phyloP scores from a whole-genome alignment of 768 basidiomycete genomes.

The Mrakia blollopis region DNA sequence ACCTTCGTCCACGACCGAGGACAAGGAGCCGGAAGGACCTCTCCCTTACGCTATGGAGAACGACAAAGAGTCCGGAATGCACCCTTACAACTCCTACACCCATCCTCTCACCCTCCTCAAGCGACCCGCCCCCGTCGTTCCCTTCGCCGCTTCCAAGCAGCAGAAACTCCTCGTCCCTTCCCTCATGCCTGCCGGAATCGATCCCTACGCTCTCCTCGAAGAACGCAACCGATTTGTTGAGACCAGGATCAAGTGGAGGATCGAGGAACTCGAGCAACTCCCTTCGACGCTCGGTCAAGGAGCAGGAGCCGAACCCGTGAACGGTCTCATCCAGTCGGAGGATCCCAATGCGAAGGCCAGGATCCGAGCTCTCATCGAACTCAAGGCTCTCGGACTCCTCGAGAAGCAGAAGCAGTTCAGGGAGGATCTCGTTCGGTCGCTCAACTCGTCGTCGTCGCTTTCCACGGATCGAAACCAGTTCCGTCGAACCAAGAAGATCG shows the following conservation, averaged over 20 bases:
- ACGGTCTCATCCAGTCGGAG: constrained; percentile 31
- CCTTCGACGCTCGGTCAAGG: constrained; percentile 29
- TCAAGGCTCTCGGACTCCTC: constrained; percentile 79
- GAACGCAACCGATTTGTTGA: constrained; percentile 90
- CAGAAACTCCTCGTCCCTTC: constrained; percentile 74
- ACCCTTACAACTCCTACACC: constrained; percentile 85
- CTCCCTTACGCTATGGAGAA: constrained; percentile 55
- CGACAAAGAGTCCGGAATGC: constrained; percentile 70
- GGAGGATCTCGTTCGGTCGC: constrained; percentile 75
- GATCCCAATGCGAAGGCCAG: constrained; percentile 49
- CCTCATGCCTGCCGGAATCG: constrained; percentile 83
- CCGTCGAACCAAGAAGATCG: constrained; percentile 77
- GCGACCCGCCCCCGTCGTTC: constrained; percentile 58
- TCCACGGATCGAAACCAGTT: constrained; percentile 89
- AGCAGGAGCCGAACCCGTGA: constrained; percentile 30
- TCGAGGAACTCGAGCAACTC: constrained; percentile 62
- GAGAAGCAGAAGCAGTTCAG: constrained; percentile 88
- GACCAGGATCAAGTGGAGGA: constrained; percentile 78
- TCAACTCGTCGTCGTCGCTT: constrained; percentile 79
- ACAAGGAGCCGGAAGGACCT: constrained; percentile 13
- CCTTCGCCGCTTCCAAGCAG: constrained; percentile 39
- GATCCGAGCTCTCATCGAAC: constrained; percentile 83
- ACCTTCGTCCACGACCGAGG: constrained; percentile 6
- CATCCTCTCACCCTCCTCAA: constrained; percentile 62
- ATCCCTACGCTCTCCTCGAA: constrained; percentile 82